Evolutionary conservation across 495 filamentous ascomycete species (phyloP), one percentile per base, ranked within the genome.

Genomic region (Hyaloscypha finlandica): DNA sequence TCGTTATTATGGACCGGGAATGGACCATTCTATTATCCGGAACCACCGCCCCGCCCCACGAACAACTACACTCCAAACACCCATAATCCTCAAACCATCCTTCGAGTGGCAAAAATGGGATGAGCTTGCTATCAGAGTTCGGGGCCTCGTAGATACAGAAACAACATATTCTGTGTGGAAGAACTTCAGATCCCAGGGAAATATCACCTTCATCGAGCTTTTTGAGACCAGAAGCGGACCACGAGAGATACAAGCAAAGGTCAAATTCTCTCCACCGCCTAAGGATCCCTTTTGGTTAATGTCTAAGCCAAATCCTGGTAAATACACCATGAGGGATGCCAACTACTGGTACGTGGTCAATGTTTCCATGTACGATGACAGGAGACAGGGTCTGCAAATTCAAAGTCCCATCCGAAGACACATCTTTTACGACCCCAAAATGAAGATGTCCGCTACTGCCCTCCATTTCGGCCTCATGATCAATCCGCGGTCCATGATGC

Each of bases 401-500:
- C 51, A 37, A 54, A 73, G 71, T 55, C 68, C 68, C 3, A 59
- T 69, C 22, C 31, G 61, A 35, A 52, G 39, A 25, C 31, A 58
- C 19, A 61, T 69, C 45, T 64, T 9, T 1, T 71, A 71, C 53
- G 61, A 67, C 14, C 35, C 64, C 25, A 33, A 56, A 9, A 59
- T 77, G 67, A 74, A 30, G 2, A 63, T 87, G 16, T 42, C 58
- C 6, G 76, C 78, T 8, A 19, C 59, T 1, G 64, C 68, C 3
- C 59, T 88, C 11, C 75, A 81, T 32, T 87, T 90, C 64, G 88
- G 88, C 1, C 66, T 90, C 25, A 80, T 86, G 69, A 65, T 78
- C 31, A 66, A 78, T 6, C 72, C 74, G 6, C 72, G 72, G 0
- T 72, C 75, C 6, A 82, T 91, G 76, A 83, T 84, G 77, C 71